These are phyloP conservation scores for Phytophthora aleatoria DNA, from an alignment of 352 stramenopile species.

Conservation along the genomic window DNA sequence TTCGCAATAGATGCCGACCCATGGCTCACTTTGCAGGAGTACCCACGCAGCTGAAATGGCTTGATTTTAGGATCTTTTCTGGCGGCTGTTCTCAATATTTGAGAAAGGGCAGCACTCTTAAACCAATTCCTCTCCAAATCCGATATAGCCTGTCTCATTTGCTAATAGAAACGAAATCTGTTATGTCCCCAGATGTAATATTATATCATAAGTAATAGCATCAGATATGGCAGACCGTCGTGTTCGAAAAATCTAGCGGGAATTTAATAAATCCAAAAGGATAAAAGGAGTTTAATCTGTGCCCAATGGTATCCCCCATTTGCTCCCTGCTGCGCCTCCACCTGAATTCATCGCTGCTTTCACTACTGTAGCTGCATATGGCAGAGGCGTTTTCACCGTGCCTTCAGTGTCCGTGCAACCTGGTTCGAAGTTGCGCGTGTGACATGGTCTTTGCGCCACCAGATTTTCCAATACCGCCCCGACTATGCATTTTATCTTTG, in stretches of 20 bases:
- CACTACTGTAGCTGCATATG: neutral
- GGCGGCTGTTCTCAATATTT: neutral
- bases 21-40: neutral
- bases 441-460: slow-evolving; percentile 17
- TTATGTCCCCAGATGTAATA: neutral
- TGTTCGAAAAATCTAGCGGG: slow-evolving; percentile 4
- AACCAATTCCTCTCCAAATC: neutral
- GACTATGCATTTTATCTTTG: slow-evolving; percentile 6
- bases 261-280: slow-evolving; percentile 5
- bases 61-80: slow-evolving; percentile 4
- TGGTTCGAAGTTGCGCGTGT: slow-evolving; percentile 20
- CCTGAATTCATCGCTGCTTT: neutral
- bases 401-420: slow-evolving; percentile 28
- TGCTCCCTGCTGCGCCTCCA: neutral
- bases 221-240: neutral
- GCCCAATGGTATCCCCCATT: neutral
- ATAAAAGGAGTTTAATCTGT: slow-evolving; percentile 36
- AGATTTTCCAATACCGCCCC: slow-evolving; percentile 12
- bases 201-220: slow-evolving; percentile 1
- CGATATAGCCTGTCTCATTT: neutral
- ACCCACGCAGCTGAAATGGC: slow-evolving; percentile 1
- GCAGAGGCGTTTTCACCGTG: neutral
- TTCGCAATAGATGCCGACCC: too few relatives aligned
- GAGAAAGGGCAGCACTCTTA: neutral
- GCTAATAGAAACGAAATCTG: too few relatives aligned